Evolutionary conservation across 192 early-diverging fungal species (phyloP).

Genomic region (Entophlyctis helioformis): DNA sequence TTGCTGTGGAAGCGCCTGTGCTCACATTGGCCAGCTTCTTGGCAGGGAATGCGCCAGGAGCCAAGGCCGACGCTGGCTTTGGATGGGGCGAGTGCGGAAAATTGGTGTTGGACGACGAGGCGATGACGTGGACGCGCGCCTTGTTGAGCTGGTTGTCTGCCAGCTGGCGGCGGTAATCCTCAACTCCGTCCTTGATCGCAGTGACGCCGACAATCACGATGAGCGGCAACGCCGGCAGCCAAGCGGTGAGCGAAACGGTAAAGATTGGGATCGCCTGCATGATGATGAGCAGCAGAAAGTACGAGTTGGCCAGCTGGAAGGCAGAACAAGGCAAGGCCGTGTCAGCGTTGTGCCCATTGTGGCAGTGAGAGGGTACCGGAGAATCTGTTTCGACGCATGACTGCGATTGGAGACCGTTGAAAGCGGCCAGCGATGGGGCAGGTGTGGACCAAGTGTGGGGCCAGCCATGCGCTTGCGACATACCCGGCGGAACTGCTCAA

Average conservation of each 20-base stretch:
- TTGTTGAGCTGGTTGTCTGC: constrained; percentile 77
- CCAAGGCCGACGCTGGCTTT: too few species aligned
- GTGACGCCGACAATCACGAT: constrained; percentile 35
- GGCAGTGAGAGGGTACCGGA: not conserved
- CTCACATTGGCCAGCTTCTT: too few species aligned
- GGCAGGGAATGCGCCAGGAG: too few species aligned
- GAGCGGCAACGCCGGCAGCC: constrained; percentile 33
- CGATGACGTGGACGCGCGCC: constrained; percentile 6
- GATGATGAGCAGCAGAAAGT: constrained; percentile 76
- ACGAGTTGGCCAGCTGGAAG: constrained; percentile 63
- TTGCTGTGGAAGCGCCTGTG: too few species aligned
- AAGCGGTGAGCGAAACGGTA: constrained; percentile 28
- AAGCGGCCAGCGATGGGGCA: too few species aligned
- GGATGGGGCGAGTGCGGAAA: too few species aligned
- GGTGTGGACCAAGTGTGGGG: too few species aligned
- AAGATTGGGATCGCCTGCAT: constrained; percentile 71
- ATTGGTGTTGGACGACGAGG: too few species aligned
- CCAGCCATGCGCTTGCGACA: too few species aligned
- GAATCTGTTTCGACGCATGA: not conserved
- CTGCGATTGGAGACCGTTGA: too few species aligned
- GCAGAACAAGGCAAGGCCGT: not conserved
- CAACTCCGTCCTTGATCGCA: constrained; percentile 61
- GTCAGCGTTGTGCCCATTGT: not conserved
- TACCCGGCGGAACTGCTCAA: constrained; percentile 95
- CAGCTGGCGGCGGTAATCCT: constrained; percentile 78